Conservation (phyloP, 257 asterid species). For the Forsythia viridissima region DNA sequence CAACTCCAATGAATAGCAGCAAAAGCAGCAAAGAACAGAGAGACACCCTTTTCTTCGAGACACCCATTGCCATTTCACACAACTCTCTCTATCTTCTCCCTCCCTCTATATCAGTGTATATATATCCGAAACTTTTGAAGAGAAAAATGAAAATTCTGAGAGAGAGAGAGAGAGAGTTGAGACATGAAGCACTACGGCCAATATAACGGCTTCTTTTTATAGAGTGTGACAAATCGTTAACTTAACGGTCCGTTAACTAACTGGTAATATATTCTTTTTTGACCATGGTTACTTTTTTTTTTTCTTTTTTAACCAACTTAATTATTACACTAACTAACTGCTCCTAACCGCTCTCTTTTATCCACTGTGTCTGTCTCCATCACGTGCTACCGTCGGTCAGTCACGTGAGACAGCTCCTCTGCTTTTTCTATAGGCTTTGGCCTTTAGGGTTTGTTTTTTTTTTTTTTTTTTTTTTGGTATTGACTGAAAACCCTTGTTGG, state of each 20-base stretch:
- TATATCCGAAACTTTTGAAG: not conserved
- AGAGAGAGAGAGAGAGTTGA: conserved; percentile 20
- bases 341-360: conserved; percentile 40
- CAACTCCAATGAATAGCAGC: conserved; percentile 40
- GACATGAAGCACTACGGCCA: conserved; percentile 43
- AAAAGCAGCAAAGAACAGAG: conserved; percentile 43
- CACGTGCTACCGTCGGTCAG: conserved; percentile 57
- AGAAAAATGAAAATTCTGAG: not conserved
- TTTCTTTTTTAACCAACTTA: not conserved
- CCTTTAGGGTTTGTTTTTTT: too few species aligned
- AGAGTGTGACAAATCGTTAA: conserved; percentile 47
- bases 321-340: conserved; percentile 44
- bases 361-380: conserved; percentile 39
- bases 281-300: conserved; percentile 28
- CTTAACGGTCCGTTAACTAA: conserved; percentile 56
- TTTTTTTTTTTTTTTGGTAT: not conserved
- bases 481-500: not conserved
- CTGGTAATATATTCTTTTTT: conserved; percentile 33
- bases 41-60: conserved; percentile 39
- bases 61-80: conserved; percentile 34
- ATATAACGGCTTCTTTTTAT: conserved; percentile 79
- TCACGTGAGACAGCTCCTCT: conserved; percentile 47
- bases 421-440: not conserved
- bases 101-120: conserved; percentile 10
- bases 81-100: conserved; percentile 3